Conservation (phyloP, 2,329 filamentous ascomycete species). For the Geosmithia morbida region DNA sequence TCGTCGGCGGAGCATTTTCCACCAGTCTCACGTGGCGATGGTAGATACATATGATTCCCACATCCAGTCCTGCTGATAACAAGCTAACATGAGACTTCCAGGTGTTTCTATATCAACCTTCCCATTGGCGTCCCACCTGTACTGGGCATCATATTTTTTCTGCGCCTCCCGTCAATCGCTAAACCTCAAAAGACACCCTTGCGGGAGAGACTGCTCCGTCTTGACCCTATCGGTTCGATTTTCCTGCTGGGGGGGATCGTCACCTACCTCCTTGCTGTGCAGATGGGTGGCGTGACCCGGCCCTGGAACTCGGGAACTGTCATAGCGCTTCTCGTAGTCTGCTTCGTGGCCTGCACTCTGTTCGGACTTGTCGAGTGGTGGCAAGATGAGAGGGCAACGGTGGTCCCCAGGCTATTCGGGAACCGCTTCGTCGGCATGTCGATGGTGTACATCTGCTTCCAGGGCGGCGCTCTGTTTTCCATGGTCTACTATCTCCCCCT, state of each 20-base stretch:
- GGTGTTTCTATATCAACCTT: slow-evolving; percentile 20
- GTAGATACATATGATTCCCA: slow-evolving; percentile 3
- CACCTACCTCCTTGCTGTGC: slow-evolving; percentile 37
- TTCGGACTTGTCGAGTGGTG: slow-evolving; percentile 18
- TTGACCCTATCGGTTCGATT: slow-evolving; percentile 33
- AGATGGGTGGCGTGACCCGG: slow-evolving; percentile 37
- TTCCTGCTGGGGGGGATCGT: slow-evolving; percentile 36
- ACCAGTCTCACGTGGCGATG: slow-evolving; percentile 11
- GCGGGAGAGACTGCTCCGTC: slow-evolving; percentile 21
- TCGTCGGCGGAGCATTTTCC: slow-evolving; percentile 11
- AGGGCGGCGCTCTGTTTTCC: slow-evolving; percentile 6
- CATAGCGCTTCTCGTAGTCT: slow-evolving; percentile 35
- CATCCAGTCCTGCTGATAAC: no score
- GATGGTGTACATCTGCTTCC: slow-evolving; percentile 16
- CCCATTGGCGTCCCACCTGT: slow-evolving; percentile 32
- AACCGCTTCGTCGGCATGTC: background rate
- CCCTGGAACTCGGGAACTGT: slow-evolving; percentile 32
- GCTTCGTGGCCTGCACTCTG: slow-evolving; percentile 25
- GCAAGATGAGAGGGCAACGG: background rate
- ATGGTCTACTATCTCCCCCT: slow-evolving; percentile 23
- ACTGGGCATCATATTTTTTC: slow-evolving; percentile 29
- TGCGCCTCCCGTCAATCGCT: slow-evolving; percentile 23
- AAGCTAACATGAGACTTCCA: background rate
- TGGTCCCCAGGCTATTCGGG: background rate
- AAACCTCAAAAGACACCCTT: slow-evolving; percentile 18